A percentile compares a stretch with the other conserved stretches of the same genome.
phyloP scores from a whole-genome alignment of 257 asterid species.

The Galeopsis tetrahit region DNA sequence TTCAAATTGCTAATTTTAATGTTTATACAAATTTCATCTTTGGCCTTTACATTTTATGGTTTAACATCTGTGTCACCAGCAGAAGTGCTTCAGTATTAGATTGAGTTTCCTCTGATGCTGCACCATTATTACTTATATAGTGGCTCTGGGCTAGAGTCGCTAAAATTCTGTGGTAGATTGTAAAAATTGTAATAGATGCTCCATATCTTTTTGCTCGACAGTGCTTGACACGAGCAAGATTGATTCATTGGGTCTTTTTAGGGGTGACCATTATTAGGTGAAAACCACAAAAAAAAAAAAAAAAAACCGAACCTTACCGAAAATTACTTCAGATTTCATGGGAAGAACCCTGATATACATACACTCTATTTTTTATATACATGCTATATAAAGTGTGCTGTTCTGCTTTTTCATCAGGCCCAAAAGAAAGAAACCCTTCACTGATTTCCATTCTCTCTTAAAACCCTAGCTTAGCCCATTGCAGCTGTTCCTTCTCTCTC shows the following conservation, averaged over 20 bases:
- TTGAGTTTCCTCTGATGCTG: constrained; percentile 15
- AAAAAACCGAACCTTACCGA: neutral
- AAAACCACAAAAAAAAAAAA: neutral
- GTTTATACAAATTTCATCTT: constrained; percentile 14
- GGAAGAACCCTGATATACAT: neutral
- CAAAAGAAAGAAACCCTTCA: neutral
- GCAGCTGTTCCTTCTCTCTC: neutral
- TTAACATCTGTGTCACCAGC: neutral
- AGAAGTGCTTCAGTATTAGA: neutral
- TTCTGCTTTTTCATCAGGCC: neutral
- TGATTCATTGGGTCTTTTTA: neutral
- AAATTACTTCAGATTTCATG: neutral
- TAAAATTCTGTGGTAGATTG: neutral
- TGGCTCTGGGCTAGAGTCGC: constrained; percentile 1
- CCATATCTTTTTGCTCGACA: constrained; percentile 12
- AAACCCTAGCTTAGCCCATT: neutral
- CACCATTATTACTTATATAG: neutral
- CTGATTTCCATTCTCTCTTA: neutral
- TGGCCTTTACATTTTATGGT: neutral
- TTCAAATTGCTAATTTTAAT: neutral
- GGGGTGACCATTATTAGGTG: neutral
- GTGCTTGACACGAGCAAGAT: neutral
- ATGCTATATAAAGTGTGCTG: neutral
- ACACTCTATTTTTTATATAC: too few relatives aligned
- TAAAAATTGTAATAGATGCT: constrained; percentile 11